Evolutionary conservation across 192 early-diverging fungal genomes (phyloP).

Genomic region (Backusella westeae): DNA sequence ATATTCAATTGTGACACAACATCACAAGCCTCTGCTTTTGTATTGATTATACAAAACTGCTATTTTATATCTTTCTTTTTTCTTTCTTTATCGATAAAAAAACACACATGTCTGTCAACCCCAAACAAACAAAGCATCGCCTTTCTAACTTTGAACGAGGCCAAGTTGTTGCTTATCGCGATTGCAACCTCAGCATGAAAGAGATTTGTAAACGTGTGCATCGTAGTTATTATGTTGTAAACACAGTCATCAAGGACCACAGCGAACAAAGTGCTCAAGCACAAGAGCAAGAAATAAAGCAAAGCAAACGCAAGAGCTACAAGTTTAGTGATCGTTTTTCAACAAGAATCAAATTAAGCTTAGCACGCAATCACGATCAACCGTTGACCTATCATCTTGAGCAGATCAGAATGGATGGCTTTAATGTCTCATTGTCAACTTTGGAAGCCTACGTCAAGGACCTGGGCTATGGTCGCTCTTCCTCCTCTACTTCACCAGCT

Average conservation of each 20-base stretch:
- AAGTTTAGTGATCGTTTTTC: neutral
- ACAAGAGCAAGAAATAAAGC: neutral
- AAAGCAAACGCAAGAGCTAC: neutral
- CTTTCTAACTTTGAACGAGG: conserved; percentile 1
- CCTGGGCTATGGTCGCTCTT: neutral
- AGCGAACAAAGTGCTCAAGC: neutral
- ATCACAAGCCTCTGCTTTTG: too few relatives aligned
- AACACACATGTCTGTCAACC: neutral
- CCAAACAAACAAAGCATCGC: neutral
- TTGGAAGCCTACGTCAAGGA: neutral
- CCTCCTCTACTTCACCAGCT: too few relatives aligned
- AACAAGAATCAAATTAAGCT: neutral
- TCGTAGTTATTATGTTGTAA: neutral
- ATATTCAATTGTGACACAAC: too few relatives aligned
- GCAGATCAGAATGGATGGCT: neutral
- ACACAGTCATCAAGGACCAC: neutral
- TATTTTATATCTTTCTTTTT: too few relatives aligned
- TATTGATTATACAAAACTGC: too few relatives aligned
- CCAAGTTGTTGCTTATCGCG: neutral
- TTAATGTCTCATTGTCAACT: neutral
- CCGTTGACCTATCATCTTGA: neutral
- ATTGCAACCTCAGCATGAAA: neutral
- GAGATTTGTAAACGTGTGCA: neutral
- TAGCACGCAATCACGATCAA: neutral
- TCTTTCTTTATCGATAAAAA: too few relatives aligned